Evolutionary conservation across 352 stramenopile species (phyloP), one percentile per base, ranked within the genome.

Genomic region (Albugo candida): DNA sequence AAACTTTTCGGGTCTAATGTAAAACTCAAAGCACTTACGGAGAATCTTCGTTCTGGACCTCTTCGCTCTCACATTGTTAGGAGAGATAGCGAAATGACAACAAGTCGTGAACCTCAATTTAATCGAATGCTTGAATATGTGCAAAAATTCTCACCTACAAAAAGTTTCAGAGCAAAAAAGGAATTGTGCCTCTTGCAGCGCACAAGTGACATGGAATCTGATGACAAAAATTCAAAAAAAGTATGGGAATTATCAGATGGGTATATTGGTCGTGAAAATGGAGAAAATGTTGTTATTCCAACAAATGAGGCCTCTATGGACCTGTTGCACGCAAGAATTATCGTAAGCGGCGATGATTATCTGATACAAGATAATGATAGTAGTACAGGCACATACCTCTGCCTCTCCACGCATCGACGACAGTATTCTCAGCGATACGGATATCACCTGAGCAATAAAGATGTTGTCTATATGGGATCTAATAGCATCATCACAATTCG

Each of bases 341-440:
- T 63, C 11, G 36, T 82, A 34, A 52, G 71, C 35, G 67, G 66
- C 2, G 73, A 83, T 39, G 68, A 81, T 45, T 85, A 83, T 24
- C 52, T 83, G 37, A 20, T 85, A 0, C 61, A 56, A 14, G 73
- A 85, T 36, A 45, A 62, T 3, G 54, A 66, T 18, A 80, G 64
- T 45, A 54, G 55, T 16, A 62, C 48, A 1, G 70, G 70, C 2
- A 78, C 70, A 18, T 85, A 67, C 41, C 55, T 85, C n/a, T 85
- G 73, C 38, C 60, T 85, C n/a, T 71, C 54, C 12, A 85, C 73
- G 8, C 70, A 61, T 5, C 67, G 65, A n/a, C 66, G 73, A 0
- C 70, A 83, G 27, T 73, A 74, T 31, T 66, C 70, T 0, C 73
- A 85, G 51, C 67, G 73, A 21, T 68, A 85, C 40, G 73, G 73